Conservation (phyloP, 257 asterid genomes). For the Ligustrum vulgare region DNA sequence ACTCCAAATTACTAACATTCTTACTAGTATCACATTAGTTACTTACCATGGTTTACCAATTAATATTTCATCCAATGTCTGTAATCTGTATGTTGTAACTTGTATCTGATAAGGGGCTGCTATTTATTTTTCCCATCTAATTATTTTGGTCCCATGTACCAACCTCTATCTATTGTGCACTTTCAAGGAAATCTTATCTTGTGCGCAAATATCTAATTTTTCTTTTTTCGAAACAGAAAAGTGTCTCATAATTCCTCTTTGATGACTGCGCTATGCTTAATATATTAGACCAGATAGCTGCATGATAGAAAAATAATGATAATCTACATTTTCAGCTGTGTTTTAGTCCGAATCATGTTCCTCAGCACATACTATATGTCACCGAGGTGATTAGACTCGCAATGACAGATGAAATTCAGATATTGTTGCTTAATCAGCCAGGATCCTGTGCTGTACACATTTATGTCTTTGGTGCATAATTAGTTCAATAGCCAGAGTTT, state of each 20-base stretch:
- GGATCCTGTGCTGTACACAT: background rate
- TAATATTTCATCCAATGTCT: background rate
- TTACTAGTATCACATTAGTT: background rate
- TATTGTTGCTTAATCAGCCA: background rate
- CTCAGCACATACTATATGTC: background rate
- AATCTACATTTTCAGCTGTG: background rate
- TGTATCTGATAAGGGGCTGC: background rate
- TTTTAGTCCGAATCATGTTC: background rate
- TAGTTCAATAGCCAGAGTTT: background rate
- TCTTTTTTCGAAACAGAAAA: background rate
- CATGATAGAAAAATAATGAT: background rate
- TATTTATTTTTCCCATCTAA: background rate
- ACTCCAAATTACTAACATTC: background rate
- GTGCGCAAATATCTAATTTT: background rate
- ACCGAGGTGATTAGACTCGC: background rate
- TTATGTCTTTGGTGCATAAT: slow-evolving; percentile 1
- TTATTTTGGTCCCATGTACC: background rate
- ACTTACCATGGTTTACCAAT: background rate
- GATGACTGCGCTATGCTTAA: background rate
- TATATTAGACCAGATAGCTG: background rate
- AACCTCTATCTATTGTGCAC: background rate
- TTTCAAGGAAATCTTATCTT: background rate
- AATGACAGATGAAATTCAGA: background rate
- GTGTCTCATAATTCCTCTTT: background rate
- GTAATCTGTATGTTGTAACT: too few species aligned